Base-by-base conservation (phyloP, 208 protist species). In the Leishmania gerbilli region DNA sequence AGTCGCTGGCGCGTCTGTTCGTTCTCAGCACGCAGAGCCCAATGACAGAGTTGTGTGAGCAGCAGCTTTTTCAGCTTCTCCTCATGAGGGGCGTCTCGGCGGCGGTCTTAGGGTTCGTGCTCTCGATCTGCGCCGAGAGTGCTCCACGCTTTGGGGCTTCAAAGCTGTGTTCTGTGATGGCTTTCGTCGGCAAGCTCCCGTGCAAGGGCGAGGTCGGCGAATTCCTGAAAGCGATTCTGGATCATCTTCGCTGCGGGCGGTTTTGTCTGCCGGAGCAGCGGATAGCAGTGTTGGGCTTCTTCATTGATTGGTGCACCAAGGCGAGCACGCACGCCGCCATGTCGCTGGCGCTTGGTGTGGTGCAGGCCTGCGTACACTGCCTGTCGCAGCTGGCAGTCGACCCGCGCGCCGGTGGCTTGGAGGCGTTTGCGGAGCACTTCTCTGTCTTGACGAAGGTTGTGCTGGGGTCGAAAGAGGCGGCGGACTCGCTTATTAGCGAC, bases 11-110 rank as follows among this genome's bases (percentile, higher is more conserved):
- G 13, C 82, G 82, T 1, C 58, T 95, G 34, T 93, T 95, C 71
- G 84, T 95, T 17, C 88, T 91, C 62, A 83, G 80, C 56, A 85
- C 81, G 47, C 64, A 77, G 60, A n/a, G 19, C 5, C 3, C n/a
- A 31, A 77, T 86, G 34, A 34, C 79, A 19, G 80, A 88, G 40
- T 62, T 84, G 42, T 92, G 85, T 72, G 92, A 87, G 6, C 72
- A 83, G 76, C 79, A 84, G 74, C 84, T 95, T 1, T 90, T 95
- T 56, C 64, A 84, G 34, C 79, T 95, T 42, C 79, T 84, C 7
- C 74, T 65, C 21, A 84, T 84, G 74, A 64, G 37, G 45, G 71
- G 77, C 40, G 79, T 86, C n/a, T 71, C 82, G 34, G 49, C 82
- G 1, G 58, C 72, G n/a, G 55, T 84, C 51, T 68, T 84, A 45